phyloP scores from a whole-genome alignment of 2,329 filamentous ascomycete species.

The Fusarium hostae region DNA sequence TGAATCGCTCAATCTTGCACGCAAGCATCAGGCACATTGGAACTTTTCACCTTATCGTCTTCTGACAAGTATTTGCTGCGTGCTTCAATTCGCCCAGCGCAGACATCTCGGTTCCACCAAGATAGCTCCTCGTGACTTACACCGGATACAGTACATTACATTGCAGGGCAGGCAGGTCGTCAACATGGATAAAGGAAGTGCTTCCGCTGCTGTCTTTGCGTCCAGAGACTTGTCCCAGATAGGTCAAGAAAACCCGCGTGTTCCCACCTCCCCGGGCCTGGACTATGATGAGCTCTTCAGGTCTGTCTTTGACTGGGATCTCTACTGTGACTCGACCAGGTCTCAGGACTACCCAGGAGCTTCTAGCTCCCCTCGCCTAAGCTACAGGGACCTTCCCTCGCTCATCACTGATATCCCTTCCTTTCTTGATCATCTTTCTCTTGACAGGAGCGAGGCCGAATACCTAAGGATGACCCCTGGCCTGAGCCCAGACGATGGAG shows the following conservation, averaged over 20 bases:
- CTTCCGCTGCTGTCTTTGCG: constrained; percentile 33
- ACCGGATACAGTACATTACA: constrained; percentile 46
- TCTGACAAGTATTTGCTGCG: constrained; percentile 51
- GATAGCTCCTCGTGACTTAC: constrained; percentile 53
- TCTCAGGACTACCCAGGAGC: constrained; percentile 44
- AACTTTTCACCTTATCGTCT: constrained; percentile 54
- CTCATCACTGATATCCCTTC: constrained; percentile 51
- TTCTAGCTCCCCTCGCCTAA: constrained; percentile 45
- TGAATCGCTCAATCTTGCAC: constrained; percentile 54
- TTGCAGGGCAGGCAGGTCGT: constrained; percentile 38
- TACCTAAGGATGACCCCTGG: constrained; percentile 51
- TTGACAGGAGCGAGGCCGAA: constrained; percentile 47
- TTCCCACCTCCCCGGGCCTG: constrained; percentile 49
- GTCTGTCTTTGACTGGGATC: constrained; percentile 53
- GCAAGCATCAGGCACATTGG: constrained; percentile 53
- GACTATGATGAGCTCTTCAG: constrained; percentile 51
- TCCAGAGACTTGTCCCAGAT: constrained; percentile 50
- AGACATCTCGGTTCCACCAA: constrained; percentile 55
- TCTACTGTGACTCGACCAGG: constrained; percentile 50
- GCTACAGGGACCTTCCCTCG: constrained; percentile 47
- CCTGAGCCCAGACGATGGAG: constrained; percentile 49
- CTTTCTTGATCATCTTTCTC: constrained; percentile 49
- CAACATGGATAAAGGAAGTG: constrained; percentile 51
- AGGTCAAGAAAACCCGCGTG: constrained; percentile 52
- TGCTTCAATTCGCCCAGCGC: constrained; percentile 52